phyloP scores from a whole-genome alignment of 805 yeast genomes.

The Kregervanrija fluxuum region DNA sequence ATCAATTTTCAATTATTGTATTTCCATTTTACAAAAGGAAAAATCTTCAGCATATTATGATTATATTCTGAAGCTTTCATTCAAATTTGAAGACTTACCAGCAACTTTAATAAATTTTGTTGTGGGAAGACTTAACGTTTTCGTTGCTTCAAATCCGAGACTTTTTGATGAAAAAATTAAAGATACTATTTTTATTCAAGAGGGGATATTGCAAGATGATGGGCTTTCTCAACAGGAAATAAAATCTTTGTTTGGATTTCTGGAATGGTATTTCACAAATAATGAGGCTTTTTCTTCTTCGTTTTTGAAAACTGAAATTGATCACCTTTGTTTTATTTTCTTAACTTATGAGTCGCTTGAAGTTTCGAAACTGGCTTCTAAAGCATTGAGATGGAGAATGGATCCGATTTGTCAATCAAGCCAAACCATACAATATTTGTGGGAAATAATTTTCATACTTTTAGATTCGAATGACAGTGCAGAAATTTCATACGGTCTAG shows the following conservation, averaged over 20 bases:
- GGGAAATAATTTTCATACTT: slow-evolving; percentile 40
- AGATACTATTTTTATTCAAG: background rate
- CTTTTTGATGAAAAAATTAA: slow-evolving; percentile 9
- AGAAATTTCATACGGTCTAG: slow-evolving; percentile 35
- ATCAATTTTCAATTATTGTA: slow-evolving; percentile 5
- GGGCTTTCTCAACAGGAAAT: slow-evolving; percentile 5
- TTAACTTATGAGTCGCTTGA: slow-evolving; percentile 32
- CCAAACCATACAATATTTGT: slow-evolving; percentile 25
- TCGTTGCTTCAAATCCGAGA: slow-evolving; percentile 9
- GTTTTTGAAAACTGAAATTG: slow-evolving; percentile 11
- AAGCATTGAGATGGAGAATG: slow-evolving; percentile 50
- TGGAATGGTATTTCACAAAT: slow-evolving; percentile 31
- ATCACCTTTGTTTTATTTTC: slow-evolving; percentile 26
- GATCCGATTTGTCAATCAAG: slow-evolving; percentile 20
- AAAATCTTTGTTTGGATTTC: slow-evolving; percentile 25
- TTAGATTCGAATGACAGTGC: slow-evolving; percentile 22
- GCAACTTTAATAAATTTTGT: slow-evolving; percentile 7
- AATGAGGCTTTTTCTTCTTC: slow-evolving; percentile 10
- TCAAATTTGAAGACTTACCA: slow-evolving; percentile 25
- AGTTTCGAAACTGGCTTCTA: slow-evolving; percentile 32
- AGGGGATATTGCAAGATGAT: background rate
- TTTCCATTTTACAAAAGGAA: slow-evolving; percentile 1
- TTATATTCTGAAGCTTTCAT: slow-evolving; percentile 17
- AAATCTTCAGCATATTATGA: slow-evolving; percentile 2
- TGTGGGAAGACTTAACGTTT: slow-evolving; percentile 3